Evolutionary conservation across 2,329 filamentous ascomycete species (phyloP).

Genomic region (Colletotrichum musicola): DNA sequence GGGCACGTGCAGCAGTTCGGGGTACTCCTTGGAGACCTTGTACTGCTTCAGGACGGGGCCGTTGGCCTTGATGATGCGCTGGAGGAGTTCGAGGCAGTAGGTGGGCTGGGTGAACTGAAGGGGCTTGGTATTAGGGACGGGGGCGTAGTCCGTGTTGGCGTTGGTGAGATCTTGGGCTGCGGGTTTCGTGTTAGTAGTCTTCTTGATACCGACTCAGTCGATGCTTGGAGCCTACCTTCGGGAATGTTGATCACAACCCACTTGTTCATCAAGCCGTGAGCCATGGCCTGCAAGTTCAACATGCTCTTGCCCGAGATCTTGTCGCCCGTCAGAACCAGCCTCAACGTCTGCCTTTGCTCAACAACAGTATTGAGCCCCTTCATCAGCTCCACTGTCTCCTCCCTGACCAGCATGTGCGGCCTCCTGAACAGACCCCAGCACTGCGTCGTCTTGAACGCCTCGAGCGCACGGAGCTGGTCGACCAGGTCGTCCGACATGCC

Average conservation of each 20-base stretch:
- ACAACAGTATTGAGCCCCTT: slow-evolving; percentile 70
- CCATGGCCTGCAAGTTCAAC: slow-evolving; percentile 84
- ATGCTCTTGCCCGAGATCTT: slow-evolving; percentile 88
- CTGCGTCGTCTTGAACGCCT: slow-evolving; percentile 93
- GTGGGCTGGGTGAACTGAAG: slow-evolving; percentile 81
- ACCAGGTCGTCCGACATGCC: slow-evolving; percentile 77
- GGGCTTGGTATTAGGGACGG: slow-evolving; percentile 70
- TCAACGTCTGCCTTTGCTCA: slow-evolving; percentile 65
- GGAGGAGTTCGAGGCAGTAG: slow-evolving; percentile 81
- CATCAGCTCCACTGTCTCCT: slow-evolving; percentile 82
- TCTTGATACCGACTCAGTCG: background rate
- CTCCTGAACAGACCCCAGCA: slow-evolving; percentile 88
- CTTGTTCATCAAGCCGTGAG: slow-evolving; percentile 82
- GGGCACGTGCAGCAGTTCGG: slow-evolving; percentile 69
- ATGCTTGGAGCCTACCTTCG: slow-evolving; percentile 73
- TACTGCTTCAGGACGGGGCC: slow-evolving; percentile 68
- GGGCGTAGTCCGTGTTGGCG: slow-evolving; percentile 83
- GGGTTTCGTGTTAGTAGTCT: slow-evolving; percentile 5
- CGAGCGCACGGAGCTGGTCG: slow-evolving; percentile 83
- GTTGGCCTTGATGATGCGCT: slow-evolving; percentile 81
- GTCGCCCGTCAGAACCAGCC: slow-evolving; percentile 79
- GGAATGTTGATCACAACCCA: slow-evolving; percentile 93
- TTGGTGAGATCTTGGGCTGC: slow-evolving; percentile 84
- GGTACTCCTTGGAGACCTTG: slow-evolving; percentile 59
- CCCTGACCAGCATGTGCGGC: slow-evolving; percentile 82